These are phyloP conservation scores for Stephania japonica DNA, from an alignment of 164 flowering plant genomes.

Conservation along the genomic window DNA sequence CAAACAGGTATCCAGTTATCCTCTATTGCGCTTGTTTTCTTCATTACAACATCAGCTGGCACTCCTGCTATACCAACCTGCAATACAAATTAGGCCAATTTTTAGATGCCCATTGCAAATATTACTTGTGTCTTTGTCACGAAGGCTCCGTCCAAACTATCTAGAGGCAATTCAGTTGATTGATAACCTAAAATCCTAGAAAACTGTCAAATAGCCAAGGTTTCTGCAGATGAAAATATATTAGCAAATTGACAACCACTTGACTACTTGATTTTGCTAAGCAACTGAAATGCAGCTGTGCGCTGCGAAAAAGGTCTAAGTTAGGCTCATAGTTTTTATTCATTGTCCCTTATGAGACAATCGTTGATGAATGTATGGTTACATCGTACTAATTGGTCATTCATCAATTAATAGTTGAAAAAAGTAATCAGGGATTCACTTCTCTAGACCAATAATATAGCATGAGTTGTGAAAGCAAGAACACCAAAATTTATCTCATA, in stretches of 20 bases:
- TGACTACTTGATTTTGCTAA: not conserved
- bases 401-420: not conserved
- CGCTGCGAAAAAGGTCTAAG: not conserved
- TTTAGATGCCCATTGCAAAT: not conserved
- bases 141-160: not conserved
- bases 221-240: not conserved
- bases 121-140: not conserved
- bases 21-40: conserved; percentile 36
- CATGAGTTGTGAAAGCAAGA: not conserved
- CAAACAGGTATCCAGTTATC: conserved; percentile 51
- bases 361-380: not conserved
- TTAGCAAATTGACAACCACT: not conserved
- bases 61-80: conserved; percentile 58
- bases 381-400: not conserved
- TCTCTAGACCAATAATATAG: not conserved
- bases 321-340: not conserved
- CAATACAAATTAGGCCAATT: not conserved
- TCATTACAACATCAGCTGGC: conserved; percentile 39
- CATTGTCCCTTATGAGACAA: not conserved
- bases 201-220: not conserved
- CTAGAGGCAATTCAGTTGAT: not conserved
- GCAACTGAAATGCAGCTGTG: not conserved
- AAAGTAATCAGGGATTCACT: not conserved
- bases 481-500: not conserved
- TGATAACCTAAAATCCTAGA: not conserved